Percentiles rank a stretch among this genome's conserved stretches.
Conservation (phyloP, 106 monocot genomes). For the Iris macrosiphon region DNA sequence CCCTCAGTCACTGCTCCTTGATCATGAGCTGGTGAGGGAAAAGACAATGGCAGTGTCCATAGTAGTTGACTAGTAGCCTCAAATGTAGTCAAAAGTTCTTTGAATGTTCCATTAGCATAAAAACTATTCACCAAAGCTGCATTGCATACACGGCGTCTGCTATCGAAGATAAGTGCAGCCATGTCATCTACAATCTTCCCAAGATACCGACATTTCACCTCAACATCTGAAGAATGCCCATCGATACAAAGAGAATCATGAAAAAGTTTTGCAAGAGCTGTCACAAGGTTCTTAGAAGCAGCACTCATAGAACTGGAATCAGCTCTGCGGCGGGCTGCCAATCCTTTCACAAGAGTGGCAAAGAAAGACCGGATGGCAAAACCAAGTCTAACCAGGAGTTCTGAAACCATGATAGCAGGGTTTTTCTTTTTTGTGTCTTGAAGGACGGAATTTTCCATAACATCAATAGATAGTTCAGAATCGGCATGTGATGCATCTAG, state of each 20-base stretch:
- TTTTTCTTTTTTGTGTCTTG: constrained; percentile 44
- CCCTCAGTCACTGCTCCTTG: constrained; percentile 24
- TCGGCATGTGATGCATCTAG: constrained; percentile 42
- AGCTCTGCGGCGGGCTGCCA: constrained; percentile 52
- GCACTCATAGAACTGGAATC: constrained; percentile 49
- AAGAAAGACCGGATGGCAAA: constrained; percentile 38
- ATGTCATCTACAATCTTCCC: constrained; percentile 74
- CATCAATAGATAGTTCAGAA: constrained; percentile 31
- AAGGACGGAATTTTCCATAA: constrained; percentile 22
- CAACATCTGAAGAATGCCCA: constrained; percentile 34
- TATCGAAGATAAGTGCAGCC: constrained; percentile 42
- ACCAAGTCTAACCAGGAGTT: constrained; percentile 48
- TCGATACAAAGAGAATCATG: constrained; percentile 51
- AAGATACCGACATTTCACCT: constrained; percentile 68
- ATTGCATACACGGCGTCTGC: constrained; percentile 49
- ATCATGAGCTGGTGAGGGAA: constrained; percentile 11
- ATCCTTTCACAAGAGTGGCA: constrained; percentile 50
- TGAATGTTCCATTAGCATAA: constrained; percentile 68
- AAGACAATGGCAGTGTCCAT: constrained; percentile 50
- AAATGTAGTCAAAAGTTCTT: constrained; percentile 69
- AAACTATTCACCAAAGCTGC: constrained; percentile 63
- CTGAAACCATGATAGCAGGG: constrained; percentile 39
- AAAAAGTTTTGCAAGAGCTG: constrained; percentile 59
- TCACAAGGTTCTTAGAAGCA: constrained; percentile 47
- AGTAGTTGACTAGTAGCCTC: constrained; percentile 71